Percentiles rank a stretch among this genome's conserved stretches.
These are phyloP conservation scores for Halteria grandinella DNA, from an alignment of 73 alveolate genomes.

Conservation along the genomic window DNA sequence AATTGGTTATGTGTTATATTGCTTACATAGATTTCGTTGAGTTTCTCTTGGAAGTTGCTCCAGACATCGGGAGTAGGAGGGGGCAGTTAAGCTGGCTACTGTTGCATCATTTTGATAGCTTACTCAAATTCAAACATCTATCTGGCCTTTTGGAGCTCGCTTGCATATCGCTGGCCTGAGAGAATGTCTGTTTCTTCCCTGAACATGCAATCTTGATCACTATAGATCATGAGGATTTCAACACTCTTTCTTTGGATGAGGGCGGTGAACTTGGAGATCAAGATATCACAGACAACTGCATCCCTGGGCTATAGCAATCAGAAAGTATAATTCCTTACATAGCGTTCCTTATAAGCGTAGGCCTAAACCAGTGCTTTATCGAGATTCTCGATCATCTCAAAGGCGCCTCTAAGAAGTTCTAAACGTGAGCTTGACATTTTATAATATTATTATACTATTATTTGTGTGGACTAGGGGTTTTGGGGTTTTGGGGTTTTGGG, in stretches of 20 bases:
- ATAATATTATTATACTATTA: no score
- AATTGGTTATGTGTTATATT: neutral
- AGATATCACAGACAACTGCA: conserved; percentile 87
- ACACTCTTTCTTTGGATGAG: conserved; percentile 82
- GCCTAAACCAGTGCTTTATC: conserved; percentile 89
- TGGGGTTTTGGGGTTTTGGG: no score
- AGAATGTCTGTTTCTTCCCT: conserved; percentile 89
- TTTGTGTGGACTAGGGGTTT: no score
- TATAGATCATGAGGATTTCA: conserved; percentile 83
- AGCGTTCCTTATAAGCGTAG: conserved; percentile 81
- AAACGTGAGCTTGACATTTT: no score
- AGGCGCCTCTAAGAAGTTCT: conserved; percentile 82
- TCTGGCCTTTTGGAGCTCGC: conserved; percentile 45
- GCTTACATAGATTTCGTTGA: conserved; percentile 80
- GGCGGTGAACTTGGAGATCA: conserved; percentile 81
- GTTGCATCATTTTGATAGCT: conserved; percentile 46
- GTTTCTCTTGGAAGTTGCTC: conserved; percentile 94
- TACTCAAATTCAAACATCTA: conserved; percentile 49
- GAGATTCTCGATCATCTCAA: conserved; percentile 89
- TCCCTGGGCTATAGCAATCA: conserved; percentile 78
- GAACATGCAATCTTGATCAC: conserved; percentile 82
- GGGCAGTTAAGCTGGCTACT: neutral
- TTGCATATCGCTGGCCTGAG: conserved; percentile 69
- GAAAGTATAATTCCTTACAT: conserved; percentile 26
- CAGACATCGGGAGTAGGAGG: conserved; percentile 90